These are phyloP conservation scores for Verticillium albo-atrum DNA, from an alignment of 2,329 filamentous ascomycete genomes.

Conservation along the genomic window DNA sequence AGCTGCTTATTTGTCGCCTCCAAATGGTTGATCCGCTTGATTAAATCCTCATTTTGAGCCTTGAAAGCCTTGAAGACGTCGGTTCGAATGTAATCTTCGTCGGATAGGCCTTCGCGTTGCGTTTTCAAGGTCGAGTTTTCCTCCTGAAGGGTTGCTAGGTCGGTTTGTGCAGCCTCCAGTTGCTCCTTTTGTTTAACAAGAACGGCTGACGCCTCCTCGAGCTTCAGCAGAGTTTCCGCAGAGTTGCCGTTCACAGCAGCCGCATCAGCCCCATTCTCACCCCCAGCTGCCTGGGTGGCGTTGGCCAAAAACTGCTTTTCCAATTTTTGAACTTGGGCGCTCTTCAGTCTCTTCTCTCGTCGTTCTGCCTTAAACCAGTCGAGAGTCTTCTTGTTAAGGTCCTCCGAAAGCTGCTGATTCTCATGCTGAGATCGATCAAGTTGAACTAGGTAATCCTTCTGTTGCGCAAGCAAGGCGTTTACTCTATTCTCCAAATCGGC, in stretches of 20 bases:
- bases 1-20: slow-evolving; percentile 85
- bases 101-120: slow-evolving; percentile 67
- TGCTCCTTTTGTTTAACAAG: slow-evolving; percentile 85
- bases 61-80: slow-evolving; percentile 92
- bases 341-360: slow-evolving; percentile 85
- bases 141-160: slow-evolving; percentile 70
- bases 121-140: slow-evolving; percentile 72
- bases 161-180: slow-evolving; percentile 70
- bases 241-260: slow-evolving; percentile 50
- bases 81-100: slow-evolving; percentile 91
- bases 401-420: slow-evolving; percentile 79
- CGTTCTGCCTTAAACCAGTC: slow-evolving; percentile 95
- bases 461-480: slow-evolving; percentile 67
- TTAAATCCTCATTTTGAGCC: slow-evolving; percentile 84
- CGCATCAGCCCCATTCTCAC: slow-evolving; percentile 51
- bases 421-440: slow-evolving; percentile 71
- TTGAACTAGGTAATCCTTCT: slow-evolving; percentile 77
- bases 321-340: slow-evolving; percentile 82
- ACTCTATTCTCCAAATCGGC: slow-evolving; percentile 71
- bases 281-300: slow-evolving; percentile 43
- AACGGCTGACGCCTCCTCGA: slow-evolving; percentile 72
- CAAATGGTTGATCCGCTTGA: slow-evolving; percentile 85
- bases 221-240: slow-evolving; percentile 68
- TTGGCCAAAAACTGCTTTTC: slow-evolving; percentile 83
- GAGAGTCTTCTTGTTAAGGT: slow-evolving; percentile 81